phyloP scores from a whole-genome alignment of 2,329 filamentous ascomycete genomes.

The Alternaria viburni region DNA sequence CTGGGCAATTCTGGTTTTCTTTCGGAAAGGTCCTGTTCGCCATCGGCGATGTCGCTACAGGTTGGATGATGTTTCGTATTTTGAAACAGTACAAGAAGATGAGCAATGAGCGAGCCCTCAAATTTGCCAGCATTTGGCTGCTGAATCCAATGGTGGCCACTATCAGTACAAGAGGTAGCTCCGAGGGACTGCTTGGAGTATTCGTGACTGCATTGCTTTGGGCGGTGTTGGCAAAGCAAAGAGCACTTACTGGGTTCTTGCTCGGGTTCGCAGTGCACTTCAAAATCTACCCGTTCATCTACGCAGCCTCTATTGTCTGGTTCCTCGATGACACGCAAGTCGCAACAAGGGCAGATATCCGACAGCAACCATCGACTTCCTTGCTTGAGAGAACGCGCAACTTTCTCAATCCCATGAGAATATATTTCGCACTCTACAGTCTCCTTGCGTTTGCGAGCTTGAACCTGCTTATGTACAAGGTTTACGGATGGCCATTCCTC shows the following conservation, averaged over 20 bases:
- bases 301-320: slow-evolving; percentile 81
- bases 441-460: slow-evolving; percentile 74
- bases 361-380: slow-evolving; percentile 17
- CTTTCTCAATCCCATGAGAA: slow-evolving; percentile 51
- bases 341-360: slow-evolving; percentile 1
- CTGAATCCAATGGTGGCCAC: slow-evolving; percentile 98
- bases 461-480: slow-evolving; percentile 78
- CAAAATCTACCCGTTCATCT: slow-evolving; percentile 99
- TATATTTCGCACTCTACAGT: slow-evolving; percentile 68
- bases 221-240: slow-evolving; percentile 71
- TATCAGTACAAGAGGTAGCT: slow-evolving; percentile 93
- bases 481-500: slow-evolving; percentile 79
- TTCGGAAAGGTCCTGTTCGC: slow-evolving; percentile 91
- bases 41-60: slow-evolving; percentile 79
- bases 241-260: slow-evolving; percentile 72
- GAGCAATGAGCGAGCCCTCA: slow-evolving; percentile 62
- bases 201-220: slow-evolving; percentile 83
- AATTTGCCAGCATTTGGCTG: slow-evolving; percentile 87
- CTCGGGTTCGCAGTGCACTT: slow-evolving; percentile 90
- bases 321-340: slow-evolving; percentile 70
- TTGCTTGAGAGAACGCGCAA: slow-evolving; percentile 24
- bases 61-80: slow-evolving; percentile 73
- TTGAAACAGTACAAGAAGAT: slow-evolving; percentile 51
- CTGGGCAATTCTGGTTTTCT: slow-evolving; percentile 69
- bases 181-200: slow-evolving; percentile 86